phyloP scores from a whole-genome alignment of 805 yeast species.

The Zygoascus bituminiphila region DNA sequence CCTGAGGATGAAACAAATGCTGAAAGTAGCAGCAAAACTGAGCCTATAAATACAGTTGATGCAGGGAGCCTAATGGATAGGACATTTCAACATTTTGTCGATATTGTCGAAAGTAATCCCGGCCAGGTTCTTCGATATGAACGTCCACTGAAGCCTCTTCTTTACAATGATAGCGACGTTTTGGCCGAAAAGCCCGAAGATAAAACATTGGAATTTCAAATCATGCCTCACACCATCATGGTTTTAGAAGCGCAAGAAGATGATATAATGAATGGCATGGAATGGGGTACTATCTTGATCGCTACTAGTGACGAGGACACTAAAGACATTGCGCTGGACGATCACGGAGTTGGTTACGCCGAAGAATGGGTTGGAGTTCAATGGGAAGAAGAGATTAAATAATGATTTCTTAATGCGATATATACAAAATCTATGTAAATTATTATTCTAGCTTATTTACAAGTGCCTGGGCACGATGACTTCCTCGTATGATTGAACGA shows the following conservation, averaged over 20 bases:
- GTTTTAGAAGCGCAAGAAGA: conserved; percentile 54
- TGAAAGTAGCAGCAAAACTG: conserved; percentile 11
- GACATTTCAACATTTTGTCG: conserved; percentile 70
- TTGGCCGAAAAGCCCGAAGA: conserved; percentile 21
- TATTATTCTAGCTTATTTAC: conserved; percentile 9
- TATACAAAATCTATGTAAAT: background rate
- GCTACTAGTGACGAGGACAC: conserved; percentile 63
- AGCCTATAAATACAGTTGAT: conserved; percentile 9
- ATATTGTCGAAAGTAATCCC: conserved; percentile 71
- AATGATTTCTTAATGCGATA: background rate
- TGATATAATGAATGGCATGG: conserved; percentile 68
- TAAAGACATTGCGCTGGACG: conserved; percentile 43
- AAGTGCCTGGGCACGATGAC: conserved; percentile 45
- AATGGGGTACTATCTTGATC: conserved; percentile 91
- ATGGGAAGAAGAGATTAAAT: conserved; percentile 49
- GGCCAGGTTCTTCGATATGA: conserved; percentile 82
- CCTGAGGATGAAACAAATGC: conserved; percentile 13
- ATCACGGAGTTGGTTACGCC: conserved; percentile 64
- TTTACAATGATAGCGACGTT: conserved; percentile 58
- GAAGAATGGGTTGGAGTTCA: conserved; percentile 81
- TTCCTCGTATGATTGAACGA: conserved; percentile 65
- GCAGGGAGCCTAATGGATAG: conserved; percentile 47
- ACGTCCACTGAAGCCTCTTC: conserved; percentile 53
- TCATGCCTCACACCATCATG: conserved; percentile 89
- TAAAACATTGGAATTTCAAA: conserved; percentile 68